Conservation (phyloP, 345 rosid species). For the Isatis tinctoria region DNA sequence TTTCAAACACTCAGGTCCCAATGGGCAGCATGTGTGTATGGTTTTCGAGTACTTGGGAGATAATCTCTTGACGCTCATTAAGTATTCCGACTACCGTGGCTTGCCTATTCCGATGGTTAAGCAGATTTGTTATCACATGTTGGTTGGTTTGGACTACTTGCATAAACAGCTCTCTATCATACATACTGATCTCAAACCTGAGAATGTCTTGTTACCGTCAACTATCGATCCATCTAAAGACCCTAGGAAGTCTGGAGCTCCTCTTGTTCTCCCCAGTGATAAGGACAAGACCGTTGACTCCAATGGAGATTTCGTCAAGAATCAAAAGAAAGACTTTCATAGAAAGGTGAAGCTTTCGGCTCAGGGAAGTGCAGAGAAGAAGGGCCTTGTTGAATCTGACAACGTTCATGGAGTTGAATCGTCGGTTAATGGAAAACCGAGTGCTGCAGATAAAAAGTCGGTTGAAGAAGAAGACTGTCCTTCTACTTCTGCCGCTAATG, state of each 20-base stretch:
- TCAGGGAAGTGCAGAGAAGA: conserved; percentile 41
- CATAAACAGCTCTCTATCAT: conserved; percentile 78
- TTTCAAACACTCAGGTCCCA: conserved; percentile 84
- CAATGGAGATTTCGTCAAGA: conserved; percentile 57
- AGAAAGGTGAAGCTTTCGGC: conserved; percentile 67
- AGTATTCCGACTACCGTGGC: conserved; percentile 77
- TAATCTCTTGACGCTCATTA: conserved; percentile 80
- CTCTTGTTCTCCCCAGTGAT: conserved; percentile 52
- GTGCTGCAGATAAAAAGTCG: conserved; percentile 17
- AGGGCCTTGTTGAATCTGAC: conserved; percentile 35
- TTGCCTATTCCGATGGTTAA: conserved; percentile 68
- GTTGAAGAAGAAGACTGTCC: conserved; percentile 21
- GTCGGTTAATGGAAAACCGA: conserved; percentile 32
- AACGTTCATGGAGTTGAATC: conserved; percentile 31
- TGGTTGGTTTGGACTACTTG: conserved; percentile 82
- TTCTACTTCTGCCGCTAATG: conserved; percentile 27
- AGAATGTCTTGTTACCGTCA: conserved; percentile 72
- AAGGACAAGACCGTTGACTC: conserved; percentile 42
- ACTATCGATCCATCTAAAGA: conserved; percentile 76
- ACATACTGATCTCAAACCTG: conserved; percentile 97
- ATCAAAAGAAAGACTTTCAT: conserved; percentile 62
- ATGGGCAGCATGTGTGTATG: conserved; percentile 93
- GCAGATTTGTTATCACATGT: conserved; percentile 62
- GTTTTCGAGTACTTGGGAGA: conserved; percentile 94
- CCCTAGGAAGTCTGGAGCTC: conserved; percentile 57